Percentiles rank a stretch among this genome's conserved stretches.
These are phyloP conservation scores for Coemansia sp. DNA, from an alignment of 192 early-diverging fungal species.

Conservation along the genomic window DNA sequence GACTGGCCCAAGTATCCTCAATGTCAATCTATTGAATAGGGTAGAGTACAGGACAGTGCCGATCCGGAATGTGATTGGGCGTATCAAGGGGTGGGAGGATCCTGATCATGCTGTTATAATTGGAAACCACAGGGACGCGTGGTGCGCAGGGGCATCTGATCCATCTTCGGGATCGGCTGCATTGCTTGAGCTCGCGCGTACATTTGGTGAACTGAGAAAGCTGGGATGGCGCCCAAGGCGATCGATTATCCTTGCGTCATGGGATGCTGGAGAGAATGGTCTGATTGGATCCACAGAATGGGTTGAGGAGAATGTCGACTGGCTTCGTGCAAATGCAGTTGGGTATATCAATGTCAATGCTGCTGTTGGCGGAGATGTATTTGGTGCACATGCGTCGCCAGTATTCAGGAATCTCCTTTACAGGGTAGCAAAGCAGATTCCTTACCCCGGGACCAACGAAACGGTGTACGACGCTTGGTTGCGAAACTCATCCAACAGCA, in stretches of 20 bases:
- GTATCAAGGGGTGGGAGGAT: slow-evolving; percentile 57
- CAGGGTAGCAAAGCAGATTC: slow-evolving; percentile 50
- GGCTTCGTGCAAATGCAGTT: slow-evolving; percentile 53
- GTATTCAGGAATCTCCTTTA: slow-evolving; percentile 50
- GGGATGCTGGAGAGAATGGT: slow-evolving; percentile 71
- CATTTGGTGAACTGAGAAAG: slow-evolving; percentile 55
- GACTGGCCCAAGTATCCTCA: slow-evolving; percentile 56
- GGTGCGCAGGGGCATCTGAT: slow-evolving; percentile 65
- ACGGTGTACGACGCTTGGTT: slow-evolving; percentile 59
- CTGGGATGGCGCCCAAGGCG: slow-evolving; percentile 64
- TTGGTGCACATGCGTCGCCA: slow-evolving; percentile 55
- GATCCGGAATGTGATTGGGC: slow-evolving; percentile 64
- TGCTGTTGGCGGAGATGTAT: slow-evolving; percentile 55
- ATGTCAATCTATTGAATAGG: slow-evolving; percentile 56
- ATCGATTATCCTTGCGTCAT: slow-evolving; percentile 61
- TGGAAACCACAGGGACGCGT: slow-evolving; percentile 69
- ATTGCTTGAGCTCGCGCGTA: slow-evolving; percentile 59
- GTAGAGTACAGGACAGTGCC: slow-evolving; percentile 52
- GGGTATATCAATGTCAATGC: slow-evolving; percentile 64
- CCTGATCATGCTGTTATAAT: slow-evolving; percentile 57
- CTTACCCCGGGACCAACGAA: slow-evolving; percentile 48
- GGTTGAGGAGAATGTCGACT: slow-evolving; percentile 61
- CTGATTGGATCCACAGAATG: slow-evolving; percentile 66
- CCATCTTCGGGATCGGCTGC: slow-evolving; percentile 62
- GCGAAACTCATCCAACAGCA: slow-evolving; percentile 8